These are phyloP conservation scores for Leishmania arabica DNA, from an alignment of 208 protist species.

Conservation along the genomic window DNA sequence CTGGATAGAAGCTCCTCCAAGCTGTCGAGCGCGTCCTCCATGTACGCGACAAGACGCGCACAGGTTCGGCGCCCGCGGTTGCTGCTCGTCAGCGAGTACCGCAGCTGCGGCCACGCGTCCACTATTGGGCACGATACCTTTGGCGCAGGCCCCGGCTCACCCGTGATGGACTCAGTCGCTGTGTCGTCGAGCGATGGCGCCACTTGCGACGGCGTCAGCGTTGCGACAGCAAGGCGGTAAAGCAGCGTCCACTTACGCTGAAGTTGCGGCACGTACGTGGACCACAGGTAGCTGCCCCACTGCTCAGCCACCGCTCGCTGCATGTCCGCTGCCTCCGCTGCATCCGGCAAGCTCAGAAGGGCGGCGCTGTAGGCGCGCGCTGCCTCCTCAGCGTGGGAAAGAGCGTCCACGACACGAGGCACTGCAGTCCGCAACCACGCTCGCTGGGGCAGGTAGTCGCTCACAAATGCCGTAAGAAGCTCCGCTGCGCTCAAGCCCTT, in stretches of 20 bases:
- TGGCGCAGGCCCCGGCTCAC: not conserved
- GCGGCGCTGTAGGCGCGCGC: not conserved
- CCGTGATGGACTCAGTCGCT: conserved; percentile 12
- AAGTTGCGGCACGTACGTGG: conserved; percentile 24
- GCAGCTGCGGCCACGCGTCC: conserved; percentile 25
- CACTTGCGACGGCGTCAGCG: conserved; percentile 4
- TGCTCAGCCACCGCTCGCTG: conserved; percentile 13
- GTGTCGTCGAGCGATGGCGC: conserved; percentile 7
- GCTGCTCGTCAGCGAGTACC: conserved; percentile 4
- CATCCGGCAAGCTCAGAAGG: not conserved
- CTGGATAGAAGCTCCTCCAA: not conserved
- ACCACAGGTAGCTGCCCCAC: conserved; percentile 27
- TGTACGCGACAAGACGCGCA: conserved; percentile 1
- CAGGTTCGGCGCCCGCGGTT: not conserved
- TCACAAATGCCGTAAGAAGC: conserved; percentile 21
- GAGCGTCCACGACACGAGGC: conserved; percentile 18
- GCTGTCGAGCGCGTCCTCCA: conserved; percentile 6
- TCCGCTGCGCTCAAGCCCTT: conserved; percentile 15
- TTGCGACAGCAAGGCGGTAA: conserved; percentile 19
- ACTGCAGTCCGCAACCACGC: conserved; percentile 32
- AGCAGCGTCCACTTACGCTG: conserved; percentile 32
- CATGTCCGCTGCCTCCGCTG: conserved; percentile 14
- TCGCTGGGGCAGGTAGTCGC: conserved; percentile 32
- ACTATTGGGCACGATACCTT: conserved; percentile 19
- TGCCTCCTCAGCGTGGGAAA: conserved; percentile 11